These are phyloP conservation scores for Mikania micrantha DNA, from an alignment of 129 eudicot species.

Conservation along the genomic window DNA sequence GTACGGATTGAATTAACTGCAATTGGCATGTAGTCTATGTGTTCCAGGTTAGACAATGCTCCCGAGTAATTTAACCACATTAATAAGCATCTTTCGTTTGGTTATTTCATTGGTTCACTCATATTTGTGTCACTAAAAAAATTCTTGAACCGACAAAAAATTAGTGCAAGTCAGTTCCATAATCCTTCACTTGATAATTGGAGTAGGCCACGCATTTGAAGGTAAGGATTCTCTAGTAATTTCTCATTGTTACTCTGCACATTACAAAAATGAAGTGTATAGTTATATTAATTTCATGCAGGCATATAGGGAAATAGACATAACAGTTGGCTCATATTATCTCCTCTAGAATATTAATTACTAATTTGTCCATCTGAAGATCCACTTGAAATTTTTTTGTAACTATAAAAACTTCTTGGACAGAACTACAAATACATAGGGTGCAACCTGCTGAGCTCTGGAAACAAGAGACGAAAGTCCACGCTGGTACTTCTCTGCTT, in stretches of 20 bases:
- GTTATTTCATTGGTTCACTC: slow-evolving; percentile 12
- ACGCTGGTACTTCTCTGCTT: slow-evolving; percentile 86
- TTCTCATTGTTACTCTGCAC: slow-evolving; percentile 97
- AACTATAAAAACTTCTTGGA: neutral
- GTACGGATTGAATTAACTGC: slow-evolving; percentile 4
- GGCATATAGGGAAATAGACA: neutral
- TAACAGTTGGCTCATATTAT: neutral
- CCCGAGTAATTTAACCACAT: neutral
- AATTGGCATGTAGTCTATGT: slow-evolving; percentile 1
- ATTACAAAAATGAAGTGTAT: slow-evolving; percentile 19
- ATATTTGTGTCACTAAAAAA: slow-evolving; percentile 7
- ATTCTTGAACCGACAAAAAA: neutral
- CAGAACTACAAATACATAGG: neutral
- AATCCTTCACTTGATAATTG: slow-evolving; percentile 78
- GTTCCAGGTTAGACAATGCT: slow-evolving; percentile 12
- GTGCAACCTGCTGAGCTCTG: slow-evolving; percentile 93
- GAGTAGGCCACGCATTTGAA: slow-evolving; percentile 97
- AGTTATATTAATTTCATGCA: neutral
- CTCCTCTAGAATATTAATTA: neutral
- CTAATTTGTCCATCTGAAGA: neutral
- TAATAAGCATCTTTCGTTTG: slow-evolving; percentile 20
- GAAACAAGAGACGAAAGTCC: slow-evolving; percentile 91
- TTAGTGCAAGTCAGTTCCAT: slow-evolving; percentile 21
- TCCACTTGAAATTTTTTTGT: neutral
- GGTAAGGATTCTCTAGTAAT: slow-evolving; percentile 93